Base-by-base conservation (phyloP, 1,139 yeast genomes). In the Hanseniaspora gamundiae region DNA sequence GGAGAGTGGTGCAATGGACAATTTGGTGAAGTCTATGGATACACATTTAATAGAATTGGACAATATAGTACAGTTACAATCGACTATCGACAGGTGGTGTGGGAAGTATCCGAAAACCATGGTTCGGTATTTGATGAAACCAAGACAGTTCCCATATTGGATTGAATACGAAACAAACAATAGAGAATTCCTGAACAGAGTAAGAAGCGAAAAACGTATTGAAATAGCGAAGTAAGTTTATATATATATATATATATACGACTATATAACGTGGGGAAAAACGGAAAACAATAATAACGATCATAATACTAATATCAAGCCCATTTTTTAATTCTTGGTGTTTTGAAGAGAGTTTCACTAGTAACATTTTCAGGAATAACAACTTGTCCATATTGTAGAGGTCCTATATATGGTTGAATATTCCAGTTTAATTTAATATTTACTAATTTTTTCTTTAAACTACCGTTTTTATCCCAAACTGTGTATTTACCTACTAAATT, bases 401-500 rank as follows among this genome's bases (percentile, higher is more conserved):
- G 78, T 6, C 98, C 98, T 9, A 88, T 75, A 61, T 78, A 73
- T 2, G 98, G 98, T 66, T 91, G 97, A 43, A 88, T 71, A 60
- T 88, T 88, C 93, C 95, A 91, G 51, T 85, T 91, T 45, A 91
- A 69, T 50, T 70, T 76, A 45, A 88, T 69, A 4, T 68, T 69
- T 9, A 94, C 87, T 30, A 80, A 76, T 57, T 86, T 77, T 45
- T 74, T 76, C 48, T 76, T 68, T 53, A 87, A 76, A 17, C 77
- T 66, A 45, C 74, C 74, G 55, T 80, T 82, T 42, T 81, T 74
- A 62, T 91, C 98, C 86, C 94, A 91, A 11, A 87, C 87, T 0
- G 86, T 75, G 61, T 91, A 91, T 60, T 84, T 81, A 2, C 93
- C 73, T 50, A 76, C 74, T 44, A 69, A 73, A 49, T 75, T 71